Percentiles rank a stretch among this genome's conserved stretches.
Conservation (phyloP, 139 green algal genomes). For the Gonium pectorale region DNA sequence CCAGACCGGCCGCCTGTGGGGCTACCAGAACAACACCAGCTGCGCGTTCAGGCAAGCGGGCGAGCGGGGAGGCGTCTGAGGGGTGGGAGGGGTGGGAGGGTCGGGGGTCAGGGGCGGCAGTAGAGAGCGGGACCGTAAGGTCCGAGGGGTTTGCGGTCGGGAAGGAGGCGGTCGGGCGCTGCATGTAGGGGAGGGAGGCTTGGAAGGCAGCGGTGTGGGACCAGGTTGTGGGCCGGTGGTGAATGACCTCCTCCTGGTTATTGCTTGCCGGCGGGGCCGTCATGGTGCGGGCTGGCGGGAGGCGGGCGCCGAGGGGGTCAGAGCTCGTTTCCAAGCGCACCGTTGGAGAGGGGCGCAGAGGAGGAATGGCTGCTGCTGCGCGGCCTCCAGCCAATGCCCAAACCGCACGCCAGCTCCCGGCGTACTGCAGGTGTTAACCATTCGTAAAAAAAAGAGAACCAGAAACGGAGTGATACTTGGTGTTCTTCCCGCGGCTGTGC, state of each 20-base stretch:
- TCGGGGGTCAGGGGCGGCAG: not conserved
- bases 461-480: too few species aligned
- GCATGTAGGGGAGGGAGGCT: not conserved
- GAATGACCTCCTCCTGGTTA: too few species aligned
- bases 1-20: constrained; percentile 20
- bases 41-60: constrained; percentile 31
- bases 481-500: not conserved
- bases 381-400: too few species aligned
- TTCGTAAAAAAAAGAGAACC: not conserved
- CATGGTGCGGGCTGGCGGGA: too few species aligned
- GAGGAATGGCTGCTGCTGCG: too few species aligned
- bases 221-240: not conserved
- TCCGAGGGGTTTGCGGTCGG: not conserved
- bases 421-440: not conserved
- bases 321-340: too few species aligned
- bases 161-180: not conserved
- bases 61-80: not conserved
- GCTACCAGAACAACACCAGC: constrained; percentile 38
- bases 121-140: too few species aligned
- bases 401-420: too few species aligned
- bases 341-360: too few species aligned
- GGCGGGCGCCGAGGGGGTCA: too few species aligned
- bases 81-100: not conserved
- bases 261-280: too few species aligned
- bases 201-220: not conserved